A percentile compares a stretch with the other conserved stretches of the same genome.
Evolutionary conservation across 78 protist species (phyloP).

Genomic region (Trichosphaerium sp.): DNA sequence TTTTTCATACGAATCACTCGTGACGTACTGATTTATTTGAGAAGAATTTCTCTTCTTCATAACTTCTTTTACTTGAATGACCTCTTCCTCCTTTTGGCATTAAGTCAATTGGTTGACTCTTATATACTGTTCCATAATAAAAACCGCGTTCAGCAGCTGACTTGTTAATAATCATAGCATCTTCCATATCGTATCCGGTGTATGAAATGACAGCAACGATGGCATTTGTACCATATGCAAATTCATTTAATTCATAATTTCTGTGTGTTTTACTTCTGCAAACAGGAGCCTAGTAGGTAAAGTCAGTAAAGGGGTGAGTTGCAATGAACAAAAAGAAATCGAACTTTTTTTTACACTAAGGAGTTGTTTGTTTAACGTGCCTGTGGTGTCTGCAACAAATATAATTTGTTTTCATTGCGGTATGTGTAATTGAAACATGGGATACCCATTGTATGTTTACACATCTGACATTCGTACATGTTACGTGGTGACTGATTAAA

Average conservation of each 20-base stretch:
- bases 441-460: constrained; percentile 95
- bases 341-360: constrained; percentile 23
- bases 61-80: no score
- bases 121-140: constrained; percentile 71
- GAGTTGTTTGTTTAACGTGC: no score
- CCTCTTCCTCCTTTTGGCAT: no score
- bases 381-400: constrained; percentile 76
- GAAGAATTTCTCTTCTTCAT: no score
- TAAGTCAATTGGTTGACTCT: constrained; percentile 28
- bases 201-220: constrained; percentile 94
- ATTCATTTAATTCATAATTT: constrained; percentile 69
- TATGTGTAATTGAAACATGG: constrained; percentile 58
- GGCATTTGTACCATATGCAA: constrained; percentile 94
- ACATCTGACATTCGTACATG: constrained; percentile 95
- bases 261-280: constrained; percentile 20
- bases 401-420: constrained; percentile 92
- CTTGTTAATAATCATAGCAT: constrained; percentile 85
- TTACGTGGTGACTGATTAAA: constrained; percentile 95
- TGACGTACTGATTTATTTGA: no score
- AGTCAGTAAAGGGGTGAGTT: background rate
- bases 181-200: constrained; percentile 91
- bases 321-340: background rate
- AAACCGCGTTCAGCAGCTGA: constrained; percentile 91
- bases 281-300: no score
- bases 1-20: no score